These are phyloP conservation scores for Trichoderma lentiforme DNA, from an alignment of 2,329 filamentous ascomycete species.

Conservation along the genomic window DNA sequence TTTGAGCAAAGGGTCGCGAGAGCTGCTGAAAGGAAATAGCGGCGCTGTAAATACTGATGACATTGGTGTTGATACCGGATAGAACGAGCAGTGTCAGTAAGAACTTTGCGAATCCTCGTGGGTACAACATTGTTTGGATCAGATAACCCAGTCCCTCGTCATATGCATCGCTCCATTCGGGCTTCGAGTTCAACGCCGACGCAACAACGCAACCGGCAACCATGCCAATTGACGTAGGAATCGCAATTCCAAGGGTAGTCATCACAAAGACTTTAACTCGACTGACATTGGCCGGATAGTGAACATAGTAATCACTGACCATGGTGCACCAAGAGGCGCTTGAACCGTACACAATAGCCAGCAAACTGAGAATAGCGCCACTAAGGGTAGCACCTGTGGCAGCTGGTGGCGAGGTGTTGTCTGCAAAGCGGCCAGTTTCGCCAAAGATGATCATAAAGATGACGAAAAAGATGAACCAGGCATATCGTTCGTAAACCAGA, in stretches of 20 bases:
- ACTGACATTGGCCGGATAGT: constrained; percentile 45
- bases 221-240: constrained; percentile 50
- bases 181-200: constrained; percentile 38
- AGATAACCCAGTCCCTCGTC: constrained; percentile 43
- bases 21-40: constrained; percentile 42
- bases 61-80: constrained; percentile 37
- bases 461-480: constrained; percentile 46
- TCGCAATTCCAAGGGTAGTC: constrained; percentile 45
- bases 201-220: constrained; percentile 42
- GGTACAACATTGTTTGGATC: constrained; percentile 43
- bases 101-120: constrained; percentile 45
- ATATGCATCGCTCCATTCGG: constrained; percentile 40
- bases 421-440: constrained; percentile 41
- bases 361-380: constrained; percentile 40
- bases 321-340: constrained; percentile 50
- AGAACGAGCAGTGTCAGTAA: constrained; percentile 37
- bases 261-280: constrained; percentile 46
- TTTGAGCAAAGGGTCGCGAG: constrained; percentile 30
- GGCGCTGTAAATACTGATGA: constrained; percentile 38
- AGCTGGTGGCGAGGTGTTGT: constrained; percentile 34
- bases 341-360: constrained; percentile 46
- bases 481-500: constrained; percentile 48
- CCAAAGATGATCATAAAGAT: constrained; percentile 50
- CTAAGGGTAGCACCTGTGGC: constrained; percentile 36
- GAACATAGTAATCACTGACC: constrained; percentile 28